A percentile compares a stretch with the other conserved stretches of the same genome.
Evolutionary conservation across 2,329 filamentous ascomycete genomes (phyloP).

Genomic region (Cladosporium oxysporum): DNA sequence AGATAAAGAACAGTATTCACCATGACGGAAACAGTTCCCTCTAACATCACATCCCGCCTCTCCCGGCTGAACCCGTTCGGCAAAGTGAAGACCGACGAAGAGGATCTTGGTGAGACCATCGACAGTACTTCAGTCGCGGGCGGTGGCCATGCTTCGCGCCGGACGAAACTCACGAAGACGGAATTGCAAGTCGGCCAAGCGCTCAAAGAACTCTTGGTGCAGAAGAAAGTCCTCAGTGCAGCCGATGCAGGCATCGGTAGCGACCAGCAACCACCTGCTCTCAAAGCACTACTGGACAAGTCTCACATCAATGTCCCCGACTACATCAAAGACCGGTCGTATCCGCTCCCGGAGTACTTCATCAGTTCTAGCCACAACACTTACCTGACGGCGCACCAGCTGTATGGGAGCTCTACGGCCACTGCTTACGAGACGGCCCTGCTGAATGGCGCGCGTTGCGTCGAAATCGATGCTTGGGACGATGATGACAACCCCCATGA

Average conservation of each 20-base stretch:
- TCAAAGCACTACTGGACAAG: slow-evolving; percentile 57
- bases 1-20: background rate
- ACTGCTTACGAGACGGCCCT: slow-evolving; percentile 65
- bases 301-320: slow-evolving; percentile 60
- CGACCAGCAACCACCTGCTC: slow-evolving; percentile 47
- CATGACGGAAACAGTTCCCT: slow-evolving; percentile 20
- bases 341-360: slow-evolving; percentile 68
- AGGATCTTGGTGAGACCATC: slow-evolving; percentile 57
- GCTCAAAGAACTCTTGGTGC: slow-evolving; percentile 57
- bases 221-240: slow-evolving; percentile 54
- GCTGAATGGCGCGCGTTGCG: slow-evolving; percentile 64
- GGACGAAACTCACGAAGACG: slow-evolving; percentile 51
- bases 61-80: slow-evolving; percentile 47
- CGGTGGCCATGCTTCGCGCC: slow-evolving; percentile 58
- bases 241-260: slow-evolving; percentile 51
- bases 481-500: slow-evolving; percentile 61
- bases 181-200: slow-evolving; percentile 62
- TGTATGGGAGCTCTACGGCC: slow-evolving; percentile 64
- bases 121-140: slow-evolving; percentile 55
- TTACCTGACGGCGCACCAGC: slow-evolving; percentile 69
- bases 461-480: slow-evolving; percentile 76
- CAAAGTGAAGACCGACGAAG: slow-evolving; percentile 44
- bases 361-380: slow-evolving; percentile 75
- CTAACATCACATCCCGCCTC: slow-evolving; percentile 32
- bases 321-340: slow-evolving; percentile 57